Base-by-base conservation (phyloP, 176 grass and related monocot species). In the Miscanthus lutarioriparius region DNA sequence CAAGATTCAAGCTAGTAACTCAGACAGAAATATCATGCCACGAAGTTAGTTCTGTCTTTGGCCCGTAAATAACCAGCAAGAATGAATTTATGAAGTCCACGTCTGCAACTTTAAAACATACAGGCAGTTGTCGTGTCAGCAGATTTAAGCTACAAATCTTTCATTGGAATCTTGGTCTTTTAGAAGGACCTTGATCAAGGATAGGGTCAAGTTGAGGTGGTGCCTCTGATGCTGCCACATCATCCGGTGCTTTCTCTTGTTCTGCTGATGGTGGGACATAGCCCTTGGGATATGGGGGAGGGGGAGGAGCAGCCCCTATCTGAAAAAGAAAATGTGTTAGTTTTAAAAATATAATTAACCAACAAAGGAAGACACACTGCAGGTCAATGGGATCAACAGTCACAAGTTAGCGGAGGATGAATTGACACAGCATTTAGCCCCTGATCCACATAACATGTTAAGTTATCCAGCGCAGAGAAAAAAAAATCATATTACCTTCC, bases 161-260 rank as follows among this genome's bases (percentile, higher is more conserved):
- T 90, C 80, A 93, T 65, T 92, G 91, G 71, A 90, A 85, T 48
- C 91, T 90, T 47, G 80, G 88, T 80, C 91, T 98, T 92, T 98
- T 98, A 35, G 91, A 88, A 45, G 96, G 96, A 65, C 96, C 96
- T 89, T 98, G 96, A 86, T 98, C 96, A 82, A 98, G 90, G 61
- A 98, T 98, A 76, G 96, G 93, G 77, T 98, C 96, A 37, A 91
- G 22, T 71, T 85, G 65, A 63, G 88, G 83, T 17, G 84, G 63
- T 71, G 92, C 51, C 67, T 98, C 89, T 20, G 87, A 92, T 12
- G 87, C 49, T 49, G 85, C 67, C 40, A 86, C 85, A 82, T 94
- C 89, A 51, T 98, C 96, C 1, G 77, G 80, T 45, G 68, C 85
- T 84, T 94, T 98, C 43, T 93, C 92, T 72, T 83, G 61, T 20